Conservation (phyloP, 805 yeast species). For the Torulaspora indica region DNA sequence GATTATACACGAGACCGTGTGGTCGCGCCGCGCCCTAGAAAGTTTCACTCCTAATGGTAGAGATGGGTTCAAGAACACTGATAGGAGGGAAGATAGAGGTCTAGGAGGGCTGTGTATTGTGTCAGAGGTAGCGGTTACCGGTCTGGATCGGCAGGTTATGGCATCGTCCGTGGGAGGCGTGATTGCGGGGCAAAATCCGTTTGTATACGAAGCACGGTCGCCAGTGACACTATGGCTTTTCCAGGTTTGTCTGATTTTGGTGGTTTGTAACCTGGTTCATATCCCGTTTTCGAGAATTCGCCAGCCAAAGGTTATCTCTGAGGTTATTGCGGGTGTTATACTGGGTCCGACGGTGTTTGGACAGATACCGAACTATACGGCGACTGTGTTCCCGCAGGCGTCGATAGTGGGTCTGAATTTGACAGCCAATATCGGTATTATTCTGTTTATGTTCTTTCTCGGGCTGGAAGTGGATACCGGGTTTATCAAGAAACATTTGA, state of each 20-base stretch:
- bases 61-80: not conserved
- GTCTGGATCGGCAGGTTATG: slow-evolving; percentile 9
- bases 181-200: slow-evolving; percentile 67
- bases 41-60: not conserved
- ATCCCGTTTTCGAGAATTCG: slow-evolving; percentile 55
- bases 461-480: slow-evolving; percentile 74
- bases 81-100: not conserved
- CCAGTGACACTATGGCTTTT: slow-evolving; percentile 69
- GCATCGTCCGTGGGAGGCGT: slow-evolving; percentile 52
- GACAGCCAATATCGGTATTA: slow-evolving; percentile 70
- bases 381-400: slow-evolving; percentile 56
- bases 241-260: slow-evolving; percentile 59
- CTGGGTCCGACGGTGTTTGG: slow-evolving; percentile 76
- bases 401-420: slow-evolving; percentile 62
- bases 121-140: not conserved
- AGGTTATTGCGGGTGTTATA: slow-evolving; percentile 70
- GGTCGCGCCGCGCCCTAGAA: not conserved
- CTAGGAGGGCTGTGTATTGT: not conserved
- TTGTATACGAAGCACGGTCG: slow-evolving; percentile 49
- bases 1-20: not conserved
- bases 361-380: slow-evolving; percentile 60
- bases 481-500: slow-evolving; percentile 56
- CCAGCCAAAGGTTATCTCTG: slow-evolving; percentile 80
- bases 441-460: slow-evolving; percentile 66
- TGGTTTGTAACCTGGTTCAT: slow-evolving; percentile 56